Percentiles rank a stretch among this genome's conserved stretches.
Evolutionary conservation across 2,329 filamentous ascomycete species (phyloP).

Genomic region (Verticillium longisporum): DNA sequence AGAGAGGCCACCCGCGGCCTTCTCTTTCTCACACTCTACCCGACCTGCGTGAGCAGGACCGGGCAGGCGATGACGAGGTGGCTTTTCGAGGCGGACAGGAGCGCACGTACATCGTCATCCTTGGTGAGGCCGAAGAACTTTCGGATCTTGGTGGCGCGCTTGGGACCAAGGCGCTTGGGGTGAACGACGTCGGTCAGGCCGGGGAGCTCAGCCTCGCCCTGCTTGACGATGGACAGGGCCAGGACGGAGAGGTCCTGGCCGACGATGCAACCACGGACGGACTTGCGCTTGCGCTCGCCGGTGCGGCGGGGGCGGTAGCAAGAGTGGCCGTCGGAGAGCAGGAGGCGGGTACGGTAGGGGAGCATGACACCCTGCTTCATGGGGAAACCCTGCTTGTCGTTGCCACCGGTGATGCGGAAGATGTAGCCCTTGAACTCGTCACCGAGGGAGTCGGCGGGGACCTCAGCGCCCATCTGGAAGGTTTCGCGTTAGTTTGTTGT

Average conservation of each 20-base stretch:
- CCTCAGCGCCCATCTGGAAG: conserved; percentile 75
- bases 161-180: conserved; percentile 98
- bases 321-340: conserved; percentile 93
- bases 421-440: conserved; percentile 99
- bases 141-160: conserved; percentile 99
- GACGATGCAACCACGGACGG: conserved; percentile 97
- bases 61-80: conserved; percentile 67
- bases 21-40: conserved; percentile 53
- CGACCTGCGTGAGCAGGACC: conserved; percentile 41
- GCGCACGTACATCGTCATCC: conserved; percentile 96
- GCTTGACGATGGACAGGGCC: conserved; percentile 93
- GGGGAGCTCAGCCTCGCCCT: conserved; percentile 89
- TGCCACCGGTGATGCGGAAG: conserved; percentile 98
- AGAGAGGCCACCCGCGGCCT: conserved; percentile 1
- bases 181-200: conserved; percentile 96
- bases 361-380: conserved; percentile 99
- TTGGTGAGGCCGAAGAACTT: conserved; percentile 99
- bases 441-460: conserved; percentile 88
- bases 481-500: conserved; percentile 23
- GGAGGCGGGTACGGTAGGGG: conserved; percentile 95
- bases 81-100: conserved; percentile 34
- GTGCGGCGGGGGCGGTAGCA: conserved; percentile 98
- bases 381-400: conserved; percentile 99
- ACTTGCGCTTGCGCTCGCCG: conserved; percentile 99
- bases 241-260: conserved; percentile 92